Conservation (phyloP, 2,329 filamentous ascomycete species). For the Purpureocillium lavendulum region DNA sequence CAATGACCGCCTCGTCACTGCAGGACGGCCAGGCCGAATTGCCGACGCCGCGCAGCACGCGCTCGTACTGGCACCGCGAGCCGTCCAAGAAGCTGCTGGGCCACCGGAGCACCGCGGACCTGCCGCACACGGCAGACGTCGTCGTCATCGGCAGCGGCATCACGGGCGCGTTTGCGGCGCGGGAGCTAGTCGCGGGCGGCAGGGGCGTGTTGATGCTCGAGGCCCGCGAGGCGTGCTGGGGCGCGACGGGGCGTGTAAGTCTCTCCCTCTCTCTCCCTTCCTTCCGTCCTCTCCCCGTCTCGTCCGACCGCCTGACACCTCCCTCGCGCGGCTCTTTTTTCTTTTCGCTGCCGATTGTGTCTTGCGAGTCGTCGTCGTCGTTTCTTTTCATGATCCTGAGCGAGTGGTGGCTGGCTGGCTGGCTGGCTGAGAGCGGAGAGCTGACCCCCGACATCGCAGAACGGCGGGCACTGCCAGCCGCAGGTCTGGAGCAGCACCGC, state of each 20-base stretch:
- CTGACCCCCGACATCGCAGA: slow-evolving; percentile 27
- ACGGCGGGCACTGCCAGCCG: slow-evolving; percentile 69
- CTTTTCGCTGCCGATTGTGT: background rate
- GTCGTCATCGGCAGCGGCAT: slow-evolving; percentile 70
- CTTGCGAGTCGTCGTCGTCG: background rate
- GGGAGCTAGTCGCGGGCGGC: slow-evolving; percentile 46
- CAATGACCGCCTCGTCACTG: slow-evolving; percentile 23
- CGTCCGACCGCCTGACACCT: too few species aligned
- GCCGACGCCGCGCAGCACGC: slow-evolving; percentile 51
- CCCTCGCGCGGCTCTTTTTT: slow-evolving; percentile 2
- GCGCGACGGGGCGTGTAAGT: slow-evolving; percentile 71
- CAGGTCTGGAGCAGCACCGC: slow-evolving; percentile 52
- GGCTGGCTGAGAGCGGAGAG: background rate
- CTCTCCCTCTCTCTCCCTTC: background rate
- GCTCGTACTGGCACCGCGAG: slow-evolving; percentile 67
- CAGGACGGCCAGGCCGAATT: slow-evolving; percentile 39
- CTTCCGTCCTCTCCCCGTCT: background rate
- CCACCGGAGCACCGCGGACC: slow-evolving; percentile 56
- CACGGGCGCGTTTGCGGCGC: slow-evolving; percentile 63
- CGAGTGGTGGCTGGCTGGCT: background rate
- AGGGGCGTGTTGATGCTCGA: slow-evolving; percentile 63
- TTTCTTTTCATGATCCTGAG: too few species aligned
- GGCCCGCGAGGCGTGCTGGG: slow-evolving; percentile 72
- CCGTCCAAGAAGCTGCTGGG: slow-evolving; percentile 56
- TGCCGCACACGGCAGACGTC: slow-evolving; percentile 57